phyloP scores from a whole-genome alignment of 1,284 basidiomycete species.

The Malassezia brasiliensis region DNA sequence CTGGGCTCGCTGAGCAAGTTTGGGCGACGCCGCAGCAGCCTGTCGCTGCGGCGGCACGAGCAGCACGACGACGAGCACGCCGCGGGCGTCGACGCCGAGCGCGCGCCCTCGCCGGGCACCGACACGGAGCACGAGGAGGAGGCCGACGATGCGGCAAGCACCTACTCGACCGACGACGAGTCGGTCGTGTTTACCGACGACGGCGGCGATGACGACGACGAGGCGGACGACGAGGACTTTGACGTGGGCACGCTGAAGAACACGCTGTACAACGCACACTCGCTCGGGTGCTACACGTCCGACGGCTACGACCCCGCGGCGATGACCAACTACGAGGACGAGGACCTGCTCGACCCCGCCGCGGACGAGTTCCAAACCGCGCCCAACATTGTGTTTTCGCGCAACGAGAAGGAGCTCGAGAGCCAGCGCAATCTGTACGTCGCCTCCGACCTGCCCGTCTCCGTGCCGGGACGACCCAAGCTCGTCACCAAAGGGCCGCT shows the following conservation, averaged over 20 bases:
- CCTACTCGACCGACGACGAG: slow-evolving; percentile 13
- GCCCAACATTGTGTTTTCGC: slow-evolving; percentile 16
- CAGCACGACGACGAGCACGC: neutral
- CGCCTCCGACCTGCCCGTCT: slow-evolving; percentile 4
- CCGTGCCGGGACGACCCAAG: slow-evolving; percentile 5
- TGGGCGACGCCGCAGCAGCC: slow-evolving; percentile 3
- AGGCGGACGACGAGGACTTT: slow-evolving; percentile 2
- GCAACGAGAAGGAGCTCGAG: slow-evolving; percentile 5
- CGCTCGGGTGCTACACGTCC: neutral
- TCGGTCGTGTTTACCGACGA: slow-evolving; percentile 5
- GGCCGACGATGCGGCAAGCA: neutral
- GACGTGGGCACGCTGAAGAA: slow-evolving; percentile 9
- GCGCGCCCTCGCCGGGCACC: neutral
- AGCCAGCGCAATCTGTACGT: slow-evolving; percentile 1
- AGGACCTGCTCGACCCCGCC: slow-evolving; percentile 14
- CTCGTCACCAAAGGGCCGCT: slow-evolving; percentile 4
- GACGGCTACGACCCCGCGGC: neutral
- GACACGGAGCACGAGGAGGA: neutral
- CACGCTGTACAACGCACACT: slow-evolving; percentile 13
- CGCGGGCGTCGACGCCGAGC: neutral
- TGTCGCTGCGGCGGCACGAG: neutral
- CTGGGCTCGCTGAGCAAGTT: slow-evolving; percentile 1
- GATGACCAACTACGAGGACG: slow-evolving; percentile 18
- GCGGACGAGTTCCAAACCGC: slow-evolving; percentile 19
- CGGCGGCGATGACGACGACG: slow-evolving; percentile 5